A percentile compares a stretch with the other conserved stretches of the same genome.
phyloP scores from a whole-genome alignment of 75 land plant species.

The Adiantum capillusveneris region DNA sequence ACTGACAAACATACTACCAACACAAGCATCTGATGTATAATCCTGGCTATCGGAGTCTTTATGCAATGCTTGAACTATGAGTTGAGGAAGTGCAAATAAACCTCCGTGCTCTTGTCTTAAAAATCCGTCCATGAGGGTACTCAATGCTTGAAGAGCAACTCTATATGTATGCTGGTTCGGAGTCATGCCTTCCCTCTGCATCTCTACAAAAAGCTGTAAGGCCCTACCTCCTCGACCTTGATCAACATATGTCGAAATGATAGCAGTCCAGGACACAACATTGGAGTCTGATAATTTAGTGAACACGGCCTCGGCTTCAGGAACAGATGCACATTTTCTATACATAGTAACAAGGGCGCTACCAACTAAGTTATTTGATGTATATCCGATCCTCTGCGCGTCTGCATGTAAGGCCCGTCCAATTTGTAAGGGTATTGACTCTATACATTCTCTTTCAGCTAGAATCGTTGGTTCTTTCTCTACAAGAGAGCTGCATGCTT shows the following conservation, averaged over 20 bases:
- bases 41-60: too few species aligned
- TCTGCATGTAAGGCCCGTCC: background rate
- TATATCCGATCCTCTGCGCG: background rate
- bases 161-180: constrained; percentile 21
- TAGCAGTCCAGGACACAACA: constrained; percentile 21
- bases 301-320: constrained; percentile 15
- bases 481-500: background rate
- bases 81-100: too few species aligned
- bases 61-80: too few species aligned
- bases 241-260: constrained; percentile 23
- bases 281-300: background rate
- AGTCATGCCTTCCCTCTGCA: constrained; percentile 9
- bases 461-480: background rate
- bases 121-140: too few species aligned
- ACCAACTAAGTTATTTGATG: too few species aligned
- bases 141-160: constrained; percentile 13
- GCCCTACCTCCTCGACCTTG: constrained; percentile 29
- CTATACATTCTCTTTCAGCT: background rate
- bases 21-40: too few species aligned
- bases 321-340: background rate
- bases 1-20: too few species aligned
- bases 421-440: background rate
- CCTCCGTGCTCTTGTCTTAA: too few species aligned
- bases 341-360: background rate
- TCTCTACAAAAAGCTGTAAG: constrained; percentile 17